Evolutionary conservation across 371 early-diverging fungal species (phyloP), one percentile per base, ranked within the genome.

Genomic region (Coemansia sp.): DNA sequence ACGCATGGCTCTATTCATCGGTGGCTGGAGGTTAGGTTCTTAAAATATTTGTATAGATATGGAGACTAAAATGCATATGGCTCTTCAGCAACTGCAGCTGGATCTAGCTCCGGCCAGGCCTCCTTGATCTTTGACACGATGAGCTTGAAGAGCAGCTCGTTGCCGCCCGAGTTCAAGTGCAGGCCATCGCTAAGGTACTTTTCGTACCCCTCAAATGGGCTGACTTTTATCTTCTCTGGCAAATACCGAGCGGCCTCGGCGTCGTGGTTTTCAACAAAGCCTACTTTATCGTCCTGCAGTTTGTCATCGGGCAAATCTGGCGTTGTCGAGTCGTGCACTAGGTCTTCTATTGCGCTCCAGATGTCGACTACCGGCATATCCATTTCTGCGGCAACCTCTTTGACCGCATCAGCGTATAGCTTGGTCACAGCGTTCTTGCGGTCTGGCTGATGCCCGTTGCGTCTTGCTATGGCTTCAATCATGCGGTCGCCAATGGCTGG

Each of bases 401-500:
- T 62, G 24, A 84, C 84, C 1, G 80, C 80, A 16, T 87, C 84
- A 4, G 89, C 84, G 75, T 90, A 92, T 34, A 37, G 14, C 24
- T 61, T 61, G 0, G 89, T 83, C 34, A 71, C 64, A 16, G 14
- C 11, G 9, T 49, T 62, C 32, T 55, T 24, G 39, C 1, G 55
- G 52, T 24, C 64, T 66, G 36, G 37, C 5, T 16, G 46, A n/a
- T 44, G 29, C 16, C 55, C 39, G 14, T 39, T 16, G 36, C 52
- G 52, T 32, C 37, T 37, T 11, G 52, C 14, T 11, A 52, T 18
- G 8, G 31, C 18, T 9, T 58, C 69, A 86, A 87, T 88, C n/a
- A 75, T 74, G 0, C 36, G 57, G 58, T 88, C 88, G 62, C 88
- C 83, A 5, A 90, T 31, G 1, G 89, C 84, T 5, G 93, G 91